phyloP scores from a whole-genome alignment of 108 stramenopile genomes.

The Fistulifera pelliculosa region DNA sequence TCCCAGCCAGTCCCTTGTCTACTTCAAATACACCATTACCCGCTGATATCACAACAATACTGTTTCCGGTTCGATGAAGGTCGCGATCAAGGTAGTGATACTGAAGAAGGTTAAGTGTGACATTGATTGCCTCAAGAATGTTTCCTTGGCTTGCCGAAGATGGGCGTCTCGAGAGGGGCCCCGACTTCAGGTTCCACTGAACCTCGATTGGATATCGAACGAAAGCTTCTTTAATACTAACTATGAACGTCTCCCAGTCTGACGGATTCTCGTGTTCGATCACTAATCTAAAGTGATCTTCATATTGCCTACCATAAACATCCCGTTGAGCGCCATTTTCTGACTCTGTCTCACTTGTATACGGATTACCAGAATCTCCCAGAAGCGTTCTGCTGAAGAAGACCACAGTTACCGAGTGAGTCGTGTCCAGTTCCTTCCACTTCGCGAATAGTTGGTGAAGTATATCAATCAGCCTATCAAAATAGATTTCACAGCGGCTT shows the following conservation, averaged over 20 bases:
- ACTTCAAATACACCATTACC: constrained; percentile 94
- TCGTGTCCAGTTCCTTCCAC: constrained; percentile 76
- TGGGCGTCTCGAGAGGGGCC: constrained; percentile 41
- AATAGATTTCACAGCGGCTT: constrained; percentile 66
- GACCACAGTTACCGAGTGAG: constrained; percentile 90
- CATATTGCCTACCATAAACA: constrained; percentile 63
- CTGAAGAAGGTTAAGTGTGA: constrained; percentile 92
- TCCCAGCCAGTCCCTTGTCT: constrained; percentile 78
- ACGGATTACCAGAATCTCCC: constrained; percentile 2
- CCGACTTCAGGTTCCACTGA: constrained; percentile 61
- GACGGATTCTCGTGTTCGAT: constrained; percentile 84
- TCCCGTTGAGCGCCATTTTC: constrained; percentile 25
- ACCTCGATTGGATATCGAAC: constrained; percentile 75
- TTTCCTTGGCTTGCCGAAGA: constrained; percentile 90
- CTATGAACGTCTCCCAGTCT: constrained; percentile 73
- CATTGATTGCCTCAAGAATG: constrained; percentile 93
- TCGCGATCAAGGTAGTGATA: constrained; percentile 95
- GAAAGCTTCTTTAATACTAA: constrained; percentile 81
- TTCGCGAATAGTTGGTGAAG: constrained; percentile 61
- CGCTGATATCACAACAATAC: constrained; percentile 89
- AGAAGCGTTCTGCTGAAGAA: constrained; percentile 89
- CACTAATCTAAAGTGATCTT: constrained; percentile 88
- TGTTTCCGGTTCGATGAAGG: constrained; percentile 89
- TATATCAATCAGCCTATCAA: constrained; percentile 78
- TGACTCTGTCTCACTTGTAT: neutral